A percentile compares a stretch with the other conserved stretches of the same genome.
Conservation (phyloP, 345 rosid species). For the Bretschneidera sinensis region DNA sequence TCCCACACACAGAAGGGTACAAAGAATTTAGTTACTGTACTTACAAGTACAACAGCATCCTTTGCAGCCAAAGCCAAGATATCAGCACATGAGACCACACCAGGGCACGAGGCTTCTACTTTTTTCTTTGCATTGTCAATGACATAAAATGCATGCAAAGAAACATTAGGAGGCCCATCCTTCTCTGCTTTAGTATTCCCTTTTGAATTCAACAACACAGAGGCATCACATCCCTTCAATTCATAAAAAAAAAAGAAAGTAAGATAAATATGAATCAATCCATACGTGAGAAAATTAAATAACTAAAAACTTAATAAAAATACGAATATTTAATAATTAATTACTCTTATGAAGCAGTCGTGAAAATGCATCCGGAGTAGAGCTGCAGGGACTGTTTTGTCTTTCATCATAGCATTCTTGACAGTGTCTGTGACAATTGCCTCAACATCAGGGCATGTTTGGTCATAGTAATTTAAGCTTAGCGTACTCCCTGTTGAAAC, state of each 20-base stretch:
- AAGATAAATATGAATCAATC: neutral
- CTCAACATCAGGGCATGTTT: conserved; percentile 41
- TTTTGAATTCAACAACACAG: conserved; percentile 31
- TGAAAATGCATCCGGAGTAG: conserved; percentile 52
- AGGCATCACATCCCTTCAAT: conserved; percentile 43
- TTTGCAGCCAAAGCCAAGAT: conserved; percentile 46
- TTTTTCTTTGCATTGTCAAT: conserved; percentile 41
- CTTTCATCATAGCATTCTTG: conserved; percentile 26
- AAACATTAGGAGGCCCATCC: conserved; percentile 38
- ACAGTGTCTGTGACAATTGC: conserved; percentile 25
- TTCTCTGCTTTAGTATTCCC: conserved; percentile 41
- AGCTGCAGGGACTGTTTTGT: conserved; percentile 40
- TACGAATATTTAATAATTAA: neutral
- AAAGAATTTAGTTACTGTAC: conserved; percentile 3
- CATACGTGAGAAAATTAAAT: neutral
- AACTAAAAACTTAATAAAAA: neutral
- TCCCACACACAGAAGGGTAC: neutral
- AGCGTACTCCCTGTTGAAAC: conserved; percentile 22
- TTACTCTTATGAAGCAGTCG: conserved; percentile 45
- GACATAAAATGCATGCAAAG: conserved; percentile 42
- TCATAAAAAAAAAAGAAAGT: neutral
- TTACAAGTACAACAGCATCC: conserved; percentile 40
- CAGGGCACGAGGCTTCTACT: conserved; percentile 38
- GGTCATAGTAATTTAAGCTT: conserved; percentile 38
- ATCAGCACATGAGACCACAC: conserved; percentile 48